phyloP scores from a whole-genome alignment of 2,329 filamentous ascomycete genomes.

The Trichophyton schoenleinii region DNA sequence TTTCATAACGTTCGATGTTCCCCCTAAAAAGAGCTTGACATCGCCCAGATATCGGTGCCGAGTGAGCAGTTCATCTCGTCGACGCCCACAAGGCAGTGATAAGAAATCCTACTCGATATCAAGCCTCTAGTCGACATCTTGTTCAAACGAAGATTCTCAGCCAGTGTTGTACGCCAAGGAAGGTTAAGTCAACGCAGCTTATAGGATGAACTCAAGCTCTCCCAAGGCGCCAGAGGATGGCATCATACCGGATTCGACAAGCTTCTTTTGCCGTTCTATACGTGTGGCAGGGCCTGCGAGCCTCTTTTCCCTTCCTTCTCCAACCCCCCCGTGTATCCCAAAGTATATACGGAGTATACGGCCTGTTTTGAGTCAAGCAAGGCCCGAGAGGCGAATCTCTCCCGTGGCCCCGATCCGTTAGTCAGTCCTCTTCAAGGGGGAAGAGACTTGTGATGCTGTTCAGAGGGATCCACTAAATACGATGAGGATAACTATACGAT shows the following conservation, averaged over 20 bases:
- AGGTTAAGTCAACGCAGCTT: background rate
- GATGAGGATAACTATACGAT: constrained; percentile 5
- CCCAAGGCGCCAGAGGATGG: background rate
- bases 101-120: background rate
- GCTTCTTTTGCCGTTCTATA: background rate
- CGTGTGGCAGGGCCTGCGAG: background rate
- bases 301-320: background rate
- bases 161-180: constrained; percentile 2
- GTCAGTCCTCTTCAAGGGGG: background rate
- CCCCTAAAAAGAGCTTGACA: constrained; percentile 2
- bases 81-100: background rate
- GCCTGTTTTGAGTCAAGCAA: background rate
- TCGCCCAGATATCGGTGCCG: background rate
- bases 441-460: background rate
- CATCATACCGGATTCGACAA: background rate
- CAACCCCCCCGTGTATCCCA: too few species aligned
- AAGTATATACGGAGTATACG: background rate
- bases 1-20: background rate
- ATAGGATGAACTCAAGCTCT: background rate
- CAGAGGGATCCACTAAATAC: background rate
- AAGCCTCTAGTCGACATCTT: background rate
- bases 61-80: background rate
- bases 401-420: background rate
- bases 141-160: background rate
- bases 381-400: background rate